Percentiles rank a stretch among this genome's conserved stretches.
phyloP scores from a whole-genome alignment of 2,329 filamentous ascomycete genomes.

The Fusarium abutilonis region DNA sequence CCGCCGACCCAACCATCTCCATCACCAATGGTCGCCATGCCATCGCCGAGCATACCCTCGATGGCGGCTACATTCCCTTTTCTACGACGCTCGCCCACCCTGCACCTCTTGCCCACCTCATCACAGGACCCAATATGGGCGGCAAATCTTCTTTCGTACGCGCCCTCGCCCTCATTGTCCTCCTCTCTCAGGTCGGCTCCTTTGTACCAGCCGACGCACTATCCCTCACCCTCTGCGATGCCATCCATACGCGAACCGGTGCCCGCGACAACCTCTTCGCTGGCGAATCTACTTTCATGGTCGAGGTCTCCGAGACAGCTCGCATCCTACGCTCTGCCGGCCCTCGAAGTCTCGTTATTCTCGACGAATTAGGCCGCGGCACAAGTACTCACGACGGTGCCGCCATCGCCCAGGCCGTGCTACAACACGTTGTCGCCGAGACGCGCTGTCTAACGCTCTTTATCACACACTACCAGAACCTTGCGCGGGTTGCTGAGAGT shows the following conservation, averaged over 20 bases:
- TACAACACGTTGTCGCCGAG: slow-evolving; percentile 82
- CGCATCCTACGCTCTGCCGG: slow-evolving; percentile 91
- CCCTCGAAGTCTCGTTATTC: slow-evolving; percentile 83
- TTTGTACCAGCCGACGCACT: slow-evolving; percentile 86
- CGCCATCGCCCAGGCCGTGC: slow-evolving; percentile 91
- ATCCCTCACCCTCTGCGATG: slow-evolving; percentile 83
- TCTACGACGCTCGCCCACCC: slow-evolving; percentile 76
- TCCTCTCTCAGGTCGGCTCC: slow-evolving; percentile 94
- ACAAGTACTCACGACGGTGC: slow-evolving; percentile 96
- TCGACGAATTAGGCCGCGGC: slow-evolving; percentile 93
- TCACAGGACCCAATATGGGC: slow-evolving; percentile 99
- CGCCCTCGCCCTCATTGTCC: slow-evolving; percentile 86
- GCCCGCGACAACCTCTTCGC: slow-evolving; percentile 96
- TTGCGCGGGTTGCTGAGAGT: slow-evolving; percentile 74
- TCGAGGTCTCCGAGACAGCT: slow-evolving; percentile 91
- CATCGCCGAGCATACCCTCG: slow-evolving; percentile 91
- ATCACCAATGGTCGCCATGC: slow-evolving; percentile 79
- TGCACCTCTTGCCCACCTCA: slow-evolving; percentile 77
- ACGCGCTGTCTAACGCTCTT: slow-evolving; percentile 85
- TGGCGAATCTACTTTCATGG: slow-evolving; percentile 97
- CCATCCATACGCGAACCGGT: slow-evolving; percentile 94
- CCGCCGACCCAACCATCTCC: slow-evolving; percentile 72
- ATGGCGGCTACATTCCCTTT: slow-evolving; percentile 92
- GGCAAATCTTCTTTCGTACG: slow-evolving; percentile 98
- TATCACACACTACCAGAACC: slow-evolving; percentile 96